These are phyloP conservation scores for Pterocarpus santalinus DNA, from an alignment of 306 rosid genomes.

Conservation along the genomic window DNA sequence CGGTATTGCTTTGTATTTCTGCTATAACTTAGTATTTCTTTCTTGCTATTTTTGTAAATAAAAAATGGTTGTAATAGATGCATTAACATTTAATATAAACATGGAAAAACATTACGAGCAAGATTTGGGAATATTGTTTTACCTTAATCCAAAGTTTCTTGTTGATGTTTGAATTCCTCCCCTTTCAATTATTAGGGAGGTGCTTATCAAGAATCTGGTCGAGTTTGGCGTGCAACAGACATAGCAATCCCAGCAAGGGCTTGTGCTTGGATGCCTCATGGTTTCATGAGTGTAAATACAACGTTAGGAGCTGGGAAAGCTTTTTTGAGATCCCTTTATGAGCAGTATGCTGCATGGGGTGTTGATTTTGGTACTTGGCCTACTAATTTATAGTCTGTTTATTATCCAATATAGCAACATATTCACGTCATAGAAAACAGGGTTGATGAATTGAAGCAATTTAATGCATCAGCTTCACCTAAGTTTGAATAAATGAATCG, in stretches of 20 bases:
- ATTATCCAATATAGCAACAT: constrained; percentile 17
- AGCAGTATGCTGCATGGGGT: constrained; percentile 90
- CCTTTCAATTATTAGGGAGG: constrained; percentile 58
- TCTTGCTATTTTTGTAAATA: neutral
- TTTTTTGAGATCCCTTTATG: constrained; percentile 85
- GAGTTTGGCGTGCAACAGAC: constrained; percentile 81
- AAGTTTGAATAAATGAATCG: constrained; percentile 22
- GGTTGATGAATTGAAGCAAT: constrained; percentile 21
- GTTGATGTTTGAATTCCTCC: constrained; percentile 30
- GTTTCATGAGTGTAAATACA: constrained; percentile 91
- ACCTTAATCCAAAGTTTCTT: constrained; percentile 45
- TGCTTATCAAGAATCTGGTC: constrained; percentile 74
- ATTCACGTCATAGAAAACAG: constrained; percentile 8
- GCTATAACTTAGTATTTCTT: constrained; percentile 21
- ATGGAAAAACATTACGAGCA: neutral
- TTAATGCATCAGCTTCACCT: constrained; percentile 33
- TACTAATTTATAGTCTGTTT: constrained; percentile 38
- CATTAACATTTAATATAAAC: neutral
- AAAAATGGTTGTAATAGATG: neutral
- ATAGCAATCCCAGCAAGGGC: constrained; percentile 76
- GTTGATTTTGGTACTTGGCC: constrained; percentile 87
- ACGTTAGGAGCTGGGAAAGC: constrained; percentile 87
- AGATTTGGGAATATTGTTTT: constrained; percentile 22
- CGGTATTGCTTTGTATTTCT: constrained; percentile 59
- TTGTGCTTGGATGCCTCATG: constrained; percentile 89